A percentile compares a stretch with the other conserved stretches of the same genome.
phyloP scores from a whole-genome alignment of 371 early-diverging fungal genomes.

The Mucor saturninus region DNA sequence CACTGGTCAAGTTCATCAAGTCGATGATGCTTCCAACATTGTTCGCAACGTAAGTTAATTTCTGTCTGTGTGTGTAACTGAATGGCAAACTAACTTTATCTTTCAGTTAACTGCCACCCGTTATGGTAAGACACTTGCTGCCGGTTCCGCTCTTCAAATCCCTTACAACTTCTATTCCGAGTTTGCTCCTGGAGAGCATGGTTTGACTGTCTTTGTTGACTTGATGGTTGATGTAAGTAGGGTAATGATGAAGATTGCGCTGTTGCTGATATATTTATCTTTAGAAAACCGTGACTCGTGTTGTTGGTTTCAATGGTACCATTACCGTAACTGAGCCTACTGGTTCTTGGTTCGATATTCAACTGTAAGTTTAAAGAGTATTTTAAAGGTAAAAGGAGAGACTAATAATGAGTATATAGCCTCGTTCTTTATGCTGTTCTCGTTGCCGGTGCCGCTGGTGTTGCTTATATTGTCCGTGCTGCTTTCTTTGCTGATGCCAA shows the following conservation, averaged over 20 bases:
- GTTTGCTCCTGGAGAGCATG: constrained; percentile 50
- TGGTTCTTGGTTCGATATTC: constrained; percentile 49
- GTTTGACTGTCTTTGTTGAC: constrained; percentile 49
- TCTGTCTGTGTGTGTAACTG: background rate
- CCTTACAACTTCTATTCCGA: constrained; percentile 55
- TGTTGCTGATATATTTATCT: background rate
- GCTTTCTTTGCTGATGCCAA: constrained; percentile 47
- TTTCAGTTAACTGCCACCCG: constrained; percentile 46
- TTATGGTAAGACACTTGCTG: constrained; percentile 36
- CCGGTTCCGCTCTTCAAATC: constrained; percentile 39
- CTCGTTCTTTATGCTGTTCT: constrained; percentile 50
- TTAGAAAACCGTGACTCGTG: constrained; percentile 44
- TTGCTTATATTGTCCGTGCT: constrained; percentile 48
- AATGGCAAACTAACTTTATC: background rate
- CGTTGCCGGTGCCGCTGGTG: constrained; percentile 46
- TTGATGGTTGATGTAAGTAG: constrained; percentile 45
- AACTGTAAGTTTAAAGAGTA: constrained; percentile 45
- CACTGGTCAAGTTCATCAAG: constrained; percentile 41
- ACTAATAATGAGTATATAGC: constrained; percentile 11
- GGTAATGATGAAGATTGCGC: too few relatives aligned
- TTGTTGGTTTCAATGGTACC: constrained; percentile 50
- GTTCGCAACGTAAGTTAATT: constrained; percentile 48
- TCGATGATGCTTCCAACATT: constrained; percentile 39
- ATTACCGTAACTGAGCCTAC: constrained; percentile 53
- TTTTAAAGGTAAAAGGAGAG: background rate